phyloP scores from a whole-genome alignment of 805 yeast species.

The Yarrowia osloensis region DNA sequence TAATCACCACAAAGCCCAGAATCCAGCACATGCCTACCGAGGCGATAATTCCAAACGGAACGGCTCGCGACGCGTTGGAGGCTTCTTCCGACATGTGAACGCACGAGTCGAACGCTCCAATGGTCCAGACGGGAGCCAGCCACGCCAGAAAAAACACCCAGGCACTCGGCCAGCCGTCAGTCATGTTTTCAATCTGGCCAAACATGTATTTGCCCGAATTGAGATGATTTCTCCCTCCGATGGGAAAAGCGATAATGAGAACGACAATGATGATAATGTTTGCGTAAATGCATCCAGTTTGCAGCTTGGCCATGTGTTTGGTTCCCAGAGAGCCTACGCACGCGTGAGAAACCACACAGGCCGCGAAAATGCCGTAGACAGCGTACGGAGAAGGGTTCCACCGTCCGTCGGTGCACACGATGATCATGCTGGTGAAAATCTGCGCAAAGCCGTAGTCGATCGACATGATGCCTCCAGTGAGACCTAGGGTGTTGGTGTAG shows the following conservation, averaged over 20 bases:
- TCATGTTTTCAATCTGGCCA: background rate
- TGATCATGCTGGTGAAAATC: constrained; percentile 44
- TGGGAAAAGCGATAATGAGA: background rate
- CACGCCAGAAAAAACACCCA: background rate
- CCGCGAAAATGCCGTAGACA: background rate
- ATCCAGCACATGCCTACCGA: background rate
- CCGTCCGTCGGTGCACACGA: background rate
- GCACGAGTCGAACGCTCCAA: constrained; percentile 3
- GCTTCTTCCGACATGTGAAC: constrained; percentile 7
- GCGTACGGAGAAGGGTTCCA: constrained; percentile 6
- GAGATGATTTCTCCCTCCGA: background rate
- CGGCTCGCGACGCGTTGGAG: background rate
- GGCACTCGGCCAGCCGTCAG: background rate
- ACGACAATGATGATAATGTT: background rate
- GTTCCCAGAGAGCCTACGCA: background rate
- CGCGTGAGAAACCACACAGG: background rate
- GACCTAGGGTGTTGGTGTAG: constrained; percentile 56
- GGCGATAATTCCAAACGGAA: constrained; percentile 6
- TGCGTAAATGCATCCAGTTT: background rate
- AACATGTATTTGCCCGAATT: background rate
- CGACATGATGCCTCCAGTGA: constrained; percentile 65
- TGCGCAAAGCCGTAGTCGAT: constrained; percentile 71
- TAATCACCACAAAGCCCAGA: background rate
- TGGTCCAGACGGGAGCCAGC: constrained; percentile 7
- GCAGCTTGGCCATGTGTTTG: constrained; percentile 3